Conservation (phyloP, 192 early-diverging fungal species). For the Backusella sp. region DNA sequence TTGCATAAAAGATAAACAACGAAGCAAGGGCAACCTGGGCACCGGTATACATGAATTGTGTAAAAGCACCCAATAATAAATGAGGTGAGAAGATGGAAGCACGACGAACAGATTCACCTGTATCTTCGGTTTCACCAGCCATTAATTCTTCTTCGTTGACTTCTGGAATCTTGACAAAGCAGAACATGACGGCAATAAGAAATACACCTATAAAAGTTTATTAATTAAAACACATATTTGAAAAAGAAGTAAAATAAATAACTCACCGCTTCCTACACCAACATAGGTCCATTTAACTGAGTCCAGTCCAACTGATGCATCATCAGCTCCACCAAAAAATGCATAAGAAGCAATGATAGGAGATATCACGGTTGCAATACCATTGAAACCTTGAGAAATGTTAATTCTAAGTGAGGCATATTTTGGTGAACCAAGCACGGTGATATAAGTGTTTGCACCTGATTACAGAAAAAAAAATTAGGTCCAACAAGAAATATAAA, state of each 20-base stretch:
- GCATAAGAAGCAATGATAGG: constrained; percentile 36
- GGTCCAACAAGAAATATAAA: background rate
- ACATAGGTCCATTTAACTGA: constrained; percentile 37
- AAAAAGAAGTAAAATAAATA: background rate
- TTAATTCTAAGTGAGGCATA: constrained; percentile 32
- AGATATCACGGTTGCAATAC: constrained; percentile 26
- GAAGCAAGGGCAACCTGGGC: constrained; percentile 33
- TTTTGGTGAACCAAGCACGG: constrained; percentile 20
- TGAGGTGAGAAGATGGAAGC: constrained; percentile 30
- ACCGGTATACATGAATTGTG: constrained; percentile 37
- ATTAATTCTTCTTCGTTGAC: constrained; percentile 41
- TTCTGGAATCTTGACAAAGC: constrained; percentile 32
- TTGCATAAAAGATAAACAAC: constrained; percentile 33
- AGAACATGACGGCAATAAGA: constrained; percentile 28
- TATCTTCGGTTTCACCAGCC: constrained; percentile 27
- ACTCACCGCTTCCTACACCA: constrained; percentile 30
- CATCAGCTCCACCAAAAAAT: constrained; percentile 29
- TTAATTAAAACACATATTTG: background rate
- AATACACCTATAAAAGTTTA: constrained; percentile 20
- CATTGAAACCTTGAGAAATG: constrained; percentile 35
- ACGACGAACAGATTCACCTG: constrained; percentile 9
- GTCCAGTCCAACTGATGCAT: background rate
- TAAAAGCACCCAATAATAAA: constrained; percentile 21
- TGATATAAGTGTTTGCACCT: constrained; percentile 38
- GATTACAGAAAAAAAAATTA: background rate